Percentiles rank a stretch among this genome's conserved stretches.
These are phyloP conservation scores for Areca catechu DNA, from an alignment of 176 grass and related monocot species.

Conservation along the genomic window DNA sequence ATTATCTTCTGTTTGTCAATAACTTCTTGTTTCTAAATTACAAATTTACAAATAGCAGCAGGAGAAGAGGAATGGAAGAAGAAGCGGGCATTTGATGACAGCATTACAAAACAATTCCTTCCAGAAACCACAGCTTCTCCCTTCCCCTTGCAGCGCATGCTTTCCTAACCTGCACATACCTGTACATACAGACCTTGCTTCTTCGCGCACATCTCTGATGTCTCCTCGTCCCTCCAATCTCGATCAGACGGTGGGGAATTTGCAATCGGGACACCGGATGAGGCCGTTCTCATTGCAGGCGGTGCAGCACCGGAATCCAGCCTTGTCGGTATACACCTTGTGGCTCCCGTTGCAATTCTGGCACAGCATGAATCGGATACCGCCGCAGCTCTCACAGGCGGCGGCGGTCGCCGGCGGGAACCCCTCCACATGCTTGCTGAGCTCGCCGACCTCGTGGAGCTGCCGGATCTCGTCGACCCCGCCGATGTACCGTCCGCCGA, in stretches of 20 bases:
- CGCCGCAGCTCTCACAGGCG: conserved; percentile 36
- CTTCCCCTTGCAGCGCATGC: neutral
- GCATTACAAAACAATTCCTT: too few species aligned
- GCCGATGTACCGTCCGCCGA: conserved; percentile 1
- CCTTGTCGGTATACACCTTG: conserved; percentile 67
- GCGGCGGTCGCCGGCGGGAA: neutral
- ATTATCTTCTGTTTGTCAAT: too few species aligned
- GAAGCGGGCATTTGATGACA: too few species aligned
- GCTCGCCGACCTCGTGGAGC: conserved; percentile 6
- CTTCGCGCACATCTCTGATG: neutral
- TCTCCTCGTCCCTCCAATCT: conserved; percentile 1
- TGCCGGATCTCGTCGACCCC: conserved; percentile 5
- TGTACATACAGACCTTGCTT: neutral
- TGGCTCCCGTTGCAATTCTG: conserved; percentile 49
- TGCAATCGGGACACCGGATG: conserved; percentile 49
- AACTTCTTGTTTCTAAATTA: too few species aligned
- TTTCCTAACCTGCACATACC: too few species aligned
- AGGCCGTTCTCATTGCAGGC: conserved; percentile 89
- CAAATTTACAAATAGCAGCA: too few species aligned
- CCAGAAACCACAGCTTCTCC: neutral
- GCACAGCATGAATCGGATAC: conserved; percentile 48
- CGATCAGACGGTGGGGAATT: conserved; percentile 19
- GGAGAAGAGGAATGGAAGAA: too few species aligned
- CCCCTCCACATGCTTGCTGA: neutral
- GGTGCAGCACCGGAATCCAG: conserved; percentile 58